A percentile compares a stretch with the other conserved stretches of the same genome.
phyloP scores from a whole-genome alignment of 306 rosid genomes.

The Fagus sylvatica region DNA sequence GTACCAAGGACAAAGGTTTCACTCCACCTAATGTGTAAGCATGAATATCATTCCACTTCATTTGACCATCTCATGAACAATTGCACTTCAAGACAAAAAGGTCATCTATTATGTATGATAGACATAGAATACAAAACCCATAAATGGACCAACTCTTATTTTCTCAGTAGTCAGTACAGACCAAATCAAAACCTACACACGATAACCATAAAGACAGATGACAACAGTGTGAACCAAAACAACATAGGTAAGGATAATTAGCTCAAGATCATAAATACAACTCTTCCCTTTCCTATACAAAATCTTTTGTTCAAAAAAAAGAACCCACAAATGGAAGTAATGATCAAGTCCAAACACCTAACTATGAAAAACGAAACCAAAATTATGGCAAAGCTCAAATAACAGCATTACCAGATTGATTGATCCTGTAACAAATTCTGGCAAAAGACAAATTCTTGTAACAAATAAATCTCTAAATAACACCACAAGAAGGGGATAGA shows the following conservation, averaged over 20 bases:
- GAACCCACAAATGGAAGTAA: neutral
- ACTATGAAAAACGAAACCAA: neutral
- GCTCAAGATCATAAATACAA: neutral
- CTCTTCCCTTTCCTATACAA: neutral
- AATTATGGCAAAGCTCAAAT: neutral
- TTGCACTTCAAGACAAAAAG: no score
- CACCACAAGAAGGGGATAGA: neutral
- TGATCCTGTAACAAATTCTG: no score
- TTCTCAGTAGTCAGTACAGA: neutral
- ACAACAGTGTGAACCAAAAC: neutral
- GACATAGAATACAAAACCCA: neutral
- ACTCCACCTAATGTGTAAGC: no score
- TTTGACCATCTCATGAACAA: no score
- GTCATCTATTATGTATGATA: neutral
- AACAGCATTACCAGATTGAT: neutral
- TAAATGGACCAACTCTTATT: no score
- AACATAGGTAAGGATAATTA: neutral
- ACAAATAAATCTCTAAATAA: neutral
- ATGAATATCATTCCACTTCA: no score
- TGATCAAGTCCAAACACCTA: neutral
- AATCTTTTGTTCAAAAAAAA: neutral
- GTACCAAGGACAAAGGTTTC: no score
- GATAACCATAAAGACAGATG: neutral
- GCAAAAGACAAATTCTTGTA: neutral
- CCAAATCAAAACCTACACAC: neutral